phyloP scores from a whole-genome alignment of 1,284 basidiomycete genomes.

The Irpex rosettiformis region DNA sequence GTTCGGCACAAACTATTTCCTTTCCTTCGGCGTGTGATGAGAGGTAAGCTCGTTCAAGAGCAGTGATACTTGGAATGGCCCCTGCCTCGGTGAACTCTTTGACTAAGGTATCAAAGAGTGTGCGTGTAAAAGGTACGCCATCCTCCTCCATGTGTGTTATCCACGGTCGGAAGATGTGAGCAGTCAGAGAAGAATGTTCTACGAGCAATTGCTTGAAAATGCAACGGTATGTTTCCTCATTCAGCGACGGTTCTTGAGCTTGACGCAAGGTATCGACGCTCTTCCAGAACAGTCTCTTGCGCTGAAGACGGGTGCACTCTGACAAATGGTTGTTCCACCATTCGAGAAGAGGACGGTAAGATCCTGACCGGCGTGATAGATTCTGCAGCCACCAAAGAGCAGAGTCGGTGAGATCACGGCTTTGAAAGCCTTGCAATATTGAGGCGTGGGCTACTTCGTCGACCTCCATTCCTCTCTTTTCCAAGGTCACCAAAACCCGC shows the following conservation, averaged over 20 bases:
- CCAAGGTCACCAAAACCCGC: not conserved
- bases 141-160: conserved; percentile 15
- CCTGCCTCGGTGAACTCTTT: not conserved
- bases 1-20: not conserved
- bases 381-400: conserved; percentile 41
- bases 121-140: conserved; percentile 3
- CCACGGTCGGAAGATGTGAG: not conserved
- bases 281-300: not conserved
- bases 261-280: not conserved
- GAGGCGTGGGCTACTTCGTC: not conserved
- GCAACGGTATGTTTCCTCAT: not conserved
- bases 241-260: not conserved
- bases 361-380: conserved; percentile 47
- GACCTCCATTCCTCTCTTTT: conserved; percentile 4
- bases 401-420: not conserved
- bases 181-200: not conserved
- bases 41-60: not conserved
- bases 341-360: conserved; percentile 33
- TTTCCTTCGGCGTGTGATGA: not conserved
- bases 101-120: not conserved
- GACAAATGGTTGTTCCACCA: conserved; percentile 7
- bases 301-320: not conserved
- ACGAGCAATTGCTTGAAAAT: conserved; percentile 1
- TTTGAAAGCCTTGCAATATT: conserved; percentile 13
- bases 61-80: not conserved